phyloP scores from a whole-genome alignment of 1,284 basidiomycete species.

The Apiotrichum domesticum region DNA sequence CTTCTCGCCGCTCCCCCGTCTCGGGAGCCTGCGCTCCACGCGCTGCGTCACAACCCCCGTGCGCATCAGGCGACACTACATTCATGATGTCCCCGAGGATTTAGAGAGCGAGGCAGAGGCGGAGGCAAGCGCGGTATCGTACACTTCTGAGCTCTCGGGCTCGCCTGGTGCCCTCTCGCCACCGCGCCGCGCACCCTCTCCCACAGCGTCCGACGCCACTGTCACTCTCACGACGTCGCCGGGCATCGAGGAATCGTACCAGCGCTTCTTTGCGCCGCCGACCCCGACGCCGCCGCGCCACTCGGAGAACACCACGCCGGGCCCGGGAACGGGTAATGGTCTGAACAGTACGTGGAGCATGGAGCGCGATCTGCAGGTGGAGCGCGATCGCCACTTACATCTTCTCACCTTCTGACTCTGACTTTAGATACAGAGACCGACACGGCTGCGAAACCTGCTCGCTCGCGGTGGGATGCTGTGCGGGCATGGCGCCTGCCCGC shows the following conservation, averaged over 20 bases:
- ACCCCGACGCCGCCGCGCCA: neutral
- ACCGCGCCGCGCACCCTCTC: neutral
- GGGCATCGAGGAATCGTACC: neutral
- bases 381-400: too few relatives aligned
- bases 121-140: neutral
- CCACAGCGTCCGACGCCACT: neutral
- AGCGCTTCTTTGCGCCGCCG: neutral
- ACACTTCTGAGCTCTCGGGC: neutral
- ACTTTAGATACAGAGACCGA: too few relatives aligned
- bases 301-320: neutral
- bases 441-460: too few relatives aligned
- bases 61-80: neutral
- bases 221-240: neutral
- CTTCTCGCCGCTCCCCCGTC: neutral
- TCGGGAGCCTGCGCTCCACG: neutral
- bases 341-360: too few relatives aligned
- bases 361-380: too few relatives aligned
- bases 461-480: neutral
- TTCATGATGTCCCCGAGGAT: neutral
- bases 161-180: conserved; percentile 1
- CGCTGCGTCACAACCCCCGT: neutral
- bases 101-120: neutral
- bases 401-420: too few relatives aligned
- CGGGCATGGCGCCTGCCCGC: neutral
- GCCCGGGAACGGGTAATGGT: too few relatives aligned